These are phyloP conservation scores for Dactylis glomerata DNA, from an alignment of 176 grass and related monocot species.

Conservation along the genomic window DNA sequence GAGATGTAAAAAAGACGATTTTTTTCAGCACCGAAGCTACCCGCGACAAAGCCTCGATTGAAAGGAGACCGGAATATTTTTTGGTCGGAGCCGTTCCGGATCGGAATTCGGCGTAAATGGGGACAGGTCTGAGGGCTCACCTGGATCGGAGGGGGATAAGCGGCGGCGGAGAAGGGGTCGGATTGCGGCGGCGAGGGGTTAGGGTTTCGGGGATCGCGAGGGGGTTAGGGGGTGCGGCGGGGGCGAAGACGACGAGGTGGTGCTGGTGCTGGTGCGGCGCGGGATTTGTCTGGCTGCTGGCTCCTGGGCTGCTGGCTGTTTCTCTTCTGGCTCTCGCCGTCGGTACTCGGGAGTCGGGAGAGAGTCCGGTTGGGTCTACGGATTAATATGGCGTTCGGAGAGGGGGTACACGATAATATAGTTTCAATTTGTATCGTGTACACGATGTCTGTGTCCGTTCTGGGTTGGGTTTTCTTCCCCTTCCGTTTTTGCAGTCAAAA, in stretches of 20 bases:
- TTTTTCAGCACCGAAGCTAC: not conserved
- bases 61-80: not conserved
- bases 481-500: too few species aligned
- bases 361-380: not conserved
- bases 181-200: constrained; percentile 21
- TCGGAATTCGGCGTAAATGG: constrained; percentile 17
- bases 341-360: not conserved
- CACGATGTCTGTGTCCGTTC: too few species aligned
- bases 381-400: not conserved
- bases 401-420: not conserved
- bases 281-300: not conserved
- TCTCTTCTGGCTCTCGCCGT: constrained; percentile 24
- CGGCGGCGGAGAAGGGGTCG: not conserved
- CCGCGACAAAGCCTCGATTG: not conserved
- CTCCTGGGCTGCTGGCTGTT: not conserved
- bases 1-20: not conserved
- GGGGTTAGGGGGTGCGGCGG: not conserved
- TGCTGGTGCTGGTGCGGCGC: not conserved
- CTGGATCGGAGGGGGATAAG: constrained; percentile 15
- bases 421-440: too few species aligned
- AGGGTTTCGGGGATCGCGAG: constrained; percentile 43
- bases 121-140: constrained; percentile 16
- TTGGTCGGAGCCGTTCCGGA: not conserved
- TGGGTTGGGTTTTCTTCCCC: too few species aligned
- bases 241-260: constrained; percentile 8